Base-by-base conservation (phyloP, 169 alveolate genomes). In the Plasmodium vivax region DNA sequence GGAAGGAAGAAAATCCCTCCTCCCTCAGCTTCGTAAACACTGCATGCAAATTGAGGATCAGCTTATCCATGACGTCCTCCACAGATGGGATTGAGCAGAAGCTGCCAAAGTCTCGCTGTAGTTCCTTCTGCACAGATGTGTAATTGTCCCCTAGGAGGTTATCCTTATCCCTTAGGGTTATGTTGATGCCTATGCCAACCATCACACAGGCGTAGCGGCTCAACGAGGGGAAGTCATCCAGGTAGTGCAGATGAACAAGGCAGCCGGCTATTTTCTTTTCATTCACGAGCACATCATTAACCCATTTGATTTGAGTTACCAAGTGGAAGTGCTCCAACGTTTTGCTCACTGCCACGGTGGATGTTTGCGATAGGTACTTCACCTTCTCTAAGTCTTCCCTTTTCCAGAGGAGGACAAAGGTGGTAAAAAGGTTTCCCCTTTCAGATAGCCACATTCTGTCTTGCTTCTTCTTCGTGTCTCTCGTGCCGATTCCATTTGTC, bases 401-500 rank as follows among this genome's bases (percentile, higher is more conserved):
- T n/a, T 91, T 90, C 97, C 97, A 95, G 34, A 94, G 93, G 12
- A 93, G 30, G 56, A 93, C 56, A 85, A 82, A 93, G 16, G 97
- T 91, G 1, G 83, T 77, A 74, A 88, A 92, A 56, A 95, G 54
- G 73, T 95, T 95, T 41, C 95, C 94, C 6, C 85, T 79, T 19
- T 95, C 90, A 32, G 96, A 92, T 34, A 95, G 10, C 97, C 97
- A 95, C 23, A 73, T 14, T 82, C 95, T 77, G 36, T 87, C 93
- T 38, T 77, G 80, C 6, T 81, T 91, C 2, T 82, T 91, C 79
- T 82, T 87, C 30, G 95, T 82, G 38, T 84, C 87, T 62, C 96
- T 92, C 7, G 97, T 95, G 12, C 97, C 97, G n/a, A 95, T 93
- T n/a, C 95, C 97, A 32, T 95, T 94, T 7, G 95, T 73, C 82